Conservation (phyloP, 805 yeast genomes). For the Schizosaccharomyces japonicus region DNA sequence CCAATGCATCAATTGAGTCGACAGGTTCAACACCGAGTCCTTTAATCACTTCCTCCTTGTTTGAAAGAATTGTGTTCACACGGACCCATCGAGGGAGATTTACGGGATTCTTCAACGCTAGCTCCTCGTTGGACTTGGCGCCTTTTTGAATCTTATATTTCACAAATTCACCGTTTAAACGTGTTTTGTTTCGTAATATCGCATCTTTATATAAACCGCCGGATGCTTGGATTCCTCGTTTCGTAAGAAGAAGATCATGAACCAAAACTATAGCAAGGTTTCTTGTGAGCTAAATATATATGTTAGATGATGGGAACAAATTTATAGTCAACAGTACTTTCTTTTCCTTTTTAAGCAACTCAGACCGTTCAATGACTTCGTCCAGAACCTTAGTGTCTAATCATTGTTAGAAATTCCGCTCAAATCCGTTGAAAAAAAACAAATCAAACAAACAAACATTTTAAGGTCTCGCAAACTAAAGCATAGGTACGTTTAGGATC, state of each 20-base stretch:
- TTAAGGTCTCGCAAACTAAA: slow-evolving; percentile 51
- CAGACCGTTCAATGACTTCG: slow-evolving; percentile 40
- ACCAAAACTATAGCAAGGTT: slow-evolving; percentile 39
- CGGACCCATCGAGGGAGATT: slow-evolving; percentile 23
- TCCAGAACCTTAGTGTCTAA: slow-evolving; percentile 42
- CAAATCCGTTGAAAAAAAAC: slow-evolving; percentile 67
- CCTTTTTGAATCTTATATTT: slow-evolving; percentile 53
- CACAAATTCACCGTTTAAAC: slow-evolving; percentile 60
- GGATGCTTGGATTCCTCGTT: slow-evolving; percentile 66
- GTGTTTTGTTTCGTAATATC: slow-evolving; percentile 49
- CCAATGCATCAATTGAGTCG: slow-evolving; percentile 7
- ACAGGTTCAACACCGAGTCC: slow-evolving; percentile 5
- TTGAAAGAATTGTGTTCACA: slow-evolving; percentile 35
- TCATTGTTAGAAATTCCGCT: slow-evolving; percentile 55
- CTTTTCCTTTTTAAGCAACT: slow-evolving; percentile 29
- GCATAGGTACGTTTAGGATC: slow-evolving; percentile 78
- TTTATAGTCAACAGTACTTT: not conserved
- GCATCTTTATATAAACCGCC: slow-evolving; percentile 70
- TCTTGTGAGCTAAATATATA: slow-evolving; percentile 20
- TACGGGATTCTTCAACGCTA: slow-evolving; percentile 11
- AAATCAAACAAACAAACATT: slow-evolving; percentile 23
- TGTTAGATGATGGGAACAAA: slow-evolving; percentile 8
- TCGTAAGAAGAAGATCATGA: slow-evolving; percentile 58
- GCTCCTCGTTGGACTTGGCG: slow-evolving; percentile 30
- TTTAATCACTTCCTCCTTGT: slow-evolving; percentile 8